Evolutionary conservation across 2,329 filamentous ascomycete genomes (phyloP).

Genomic region (Colletotrichum sp.): DNA sequence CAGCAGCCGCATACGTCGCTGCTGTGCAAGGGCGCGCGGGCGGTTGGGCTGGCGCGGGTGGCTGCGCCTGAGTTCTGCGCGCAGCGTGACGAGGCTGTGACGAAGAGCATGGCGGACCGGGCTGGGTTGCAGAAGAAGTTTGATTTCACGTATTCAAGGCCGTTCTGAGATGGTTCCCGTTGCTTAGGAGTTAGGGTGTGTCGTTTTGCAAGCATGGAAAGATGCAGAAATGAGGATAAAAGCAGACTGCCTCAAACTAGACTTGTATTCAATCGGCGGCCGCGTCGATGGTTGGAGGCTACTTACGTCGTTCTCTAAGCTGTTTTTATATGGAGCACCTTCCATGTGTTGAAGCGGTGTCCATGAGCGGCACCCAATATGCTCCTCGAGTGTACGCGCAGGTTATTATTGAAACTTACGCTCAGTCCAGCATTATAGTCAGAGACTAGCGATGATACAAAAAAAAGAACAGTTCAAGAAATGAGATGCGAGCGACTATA

Average conservation of each 20-base stretch:
- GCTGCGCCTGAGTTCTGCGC: slow-evolving; percentile 16
- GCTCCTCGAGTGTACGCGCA: neutral
- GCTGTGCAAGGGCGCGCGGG: slow-evolving; percentile 26
- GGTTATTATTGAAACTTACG: accelerated
- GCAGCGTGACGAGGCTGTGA: slow-evolving; percentile 10
- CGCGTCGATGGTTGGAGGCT: neutral
- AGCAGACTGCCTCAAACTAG: neutral
- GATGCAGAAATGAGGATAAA: accelerated
- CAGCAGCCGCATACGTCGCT: slow-evolving; percentile 25
- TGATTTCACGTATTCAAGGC: neutral
- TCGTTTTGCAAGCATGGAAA: accelerated
- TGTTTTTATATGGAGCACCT: accelerated
- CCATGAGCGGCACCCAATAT: accelerated
- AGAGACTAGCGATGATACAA: no score
- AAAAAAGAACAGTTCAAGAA: no score
- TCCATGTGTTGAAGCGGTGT: neutral
- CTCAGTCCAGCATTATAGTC: neutral
- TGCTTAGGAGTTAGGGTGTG: neutral
- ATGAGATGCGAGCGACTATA: no score
- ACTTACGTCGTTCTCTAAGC: neutral
- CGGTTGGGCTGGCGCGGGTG: slow-evolving; percentile 22
- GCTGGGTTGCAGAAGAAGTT: neutral
- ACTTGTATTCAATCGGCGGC: accelerated
- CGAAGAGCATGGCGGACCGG: neutral
- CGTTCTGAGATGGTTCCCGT: neutral